Conservation (phyloP, 805 yeast species). For the Candida patagonica region DNA sequence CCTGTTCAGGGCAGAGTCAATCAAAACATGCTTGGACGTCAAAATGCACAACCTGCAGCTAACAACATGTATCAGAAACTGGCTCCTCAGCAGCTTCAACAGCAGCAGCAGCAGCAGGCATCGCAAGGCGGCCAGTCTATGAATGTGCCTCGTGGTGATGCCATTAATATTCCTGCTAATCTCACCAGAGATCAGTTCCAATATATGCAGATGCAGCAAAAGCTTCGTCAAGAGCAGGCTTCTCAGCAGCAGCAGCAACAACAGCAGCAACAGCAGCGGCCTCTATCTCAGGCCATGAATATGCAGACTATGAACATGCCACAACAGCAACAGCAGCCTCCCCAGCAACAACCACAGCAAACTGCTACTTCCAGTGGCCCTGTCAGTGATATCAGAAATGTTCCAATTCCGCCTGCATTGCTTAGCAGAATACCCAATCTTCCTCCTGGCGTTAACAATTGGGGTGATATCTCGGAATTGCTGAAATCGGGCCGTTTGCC, state of each 20-base stretch:
- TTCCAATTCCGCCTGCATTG: constrained; percentile 64
- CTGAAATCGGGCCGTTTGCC: constrained; percentile 50
- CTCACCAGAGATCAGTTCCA: constrained; percentile 14
- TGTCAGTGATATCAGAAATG: constrained; percentile 37
- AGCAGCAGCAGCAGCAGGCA: constrained; percentile 15
- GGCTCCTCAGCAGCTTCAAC: constrained; percentile 12
- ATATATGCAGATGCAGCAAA: constrained; percentile 13
- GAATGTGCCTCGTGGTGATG: constrained; percentile 11
- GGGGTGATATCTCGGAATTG: constrained; percentile 68
- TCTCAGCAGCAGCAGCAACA: constrained; percentile 16
- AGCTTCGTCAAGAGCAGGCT: constrained; percentile 13
- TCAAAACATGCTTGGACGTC: too few species aligned
- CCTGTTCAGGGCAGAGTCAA: constrained; percentile 1
- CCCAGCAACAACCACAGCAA: constrained; percentile 16
- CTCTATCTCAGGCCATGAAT: constrained; percentile 11
- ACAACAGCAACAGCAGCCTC: constrained; percentile 14
- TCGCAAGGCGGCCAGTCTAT: constrained; percentile 20
- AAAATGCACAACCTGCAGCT: constrained; percentile 1
- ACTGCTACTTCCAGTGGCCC: constrained; percentile 20
- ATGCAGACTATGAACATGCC: too few species aligned
- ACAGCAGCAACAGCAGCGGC: constrained; percentile 20
- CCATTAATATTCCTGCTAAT: constrained; percentile 9
- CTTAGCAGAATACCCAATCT: constrained; percentile 61
- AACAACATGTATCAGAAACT: constrained; percentile 13
- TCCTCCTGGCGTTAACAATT: constrained; percentile 70